Evolutionary conservation across 345 rosid genomes (phyloP), one percentile per base, ranked within the genome.

Genomic region (Citrus mangshanensis): DNA sequence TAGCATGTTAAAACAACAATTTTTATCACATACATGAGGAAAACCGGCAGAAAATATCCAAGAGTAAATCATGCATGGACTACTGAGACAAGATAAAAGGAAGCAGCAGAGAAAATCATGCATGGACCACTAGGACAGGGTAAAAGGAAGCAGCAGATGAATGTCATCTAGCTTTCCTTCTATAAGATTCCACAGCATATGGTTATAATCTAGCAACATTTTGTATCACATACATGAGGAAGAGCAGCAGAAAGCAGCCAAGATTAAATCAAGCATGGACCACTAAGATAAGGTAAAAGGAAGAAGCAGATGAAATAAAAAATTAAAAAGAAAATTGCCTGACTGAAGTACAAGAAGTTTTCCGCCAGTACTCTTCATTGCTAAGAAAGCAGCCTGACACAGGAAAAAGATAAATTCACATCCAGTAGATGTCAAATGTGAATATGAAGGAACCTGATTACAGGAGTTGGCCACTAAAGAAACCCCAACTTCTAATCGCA

Each of bases 311-410:
- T 6, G 38, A 30, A 64, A 16, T 6, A 1, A 18, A 30, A 64
- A 64, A 32, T 27, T 2, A 28, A 12, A 25, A 9, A 24, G 65
- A 64, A 12, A 64, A 90, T 79, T 83, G 84, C 99, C 99, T 90
- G 97, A 93, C 83, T 96, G 98, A 82, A 96, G 94, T 78, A 94
- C 92, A 84, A 96, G 73, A 79, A 96, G 97, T 86, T 94, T 94
- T 74, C 99, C 97, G n/a, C 98, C 98, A 70, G 88, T 91, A 79
- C 86, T 93, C 89, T 94, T 96, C 97, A 94, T 88, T 34, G 98
- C 97, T 88, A 94, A 86, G 86, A 87, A 94, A 75, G 95, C 93
- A 64, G 98, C 97, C 99, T 96, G 89, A 74, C 68, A 82, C 42
- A 51, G 68, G 60, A 27, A 32, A 42, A 42, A 42, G 13, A 2